Base-by-base conservation (phyloP, 2,329 filamentous ascomycete genomes). In the Drechslerella dactyloides region DNA sequence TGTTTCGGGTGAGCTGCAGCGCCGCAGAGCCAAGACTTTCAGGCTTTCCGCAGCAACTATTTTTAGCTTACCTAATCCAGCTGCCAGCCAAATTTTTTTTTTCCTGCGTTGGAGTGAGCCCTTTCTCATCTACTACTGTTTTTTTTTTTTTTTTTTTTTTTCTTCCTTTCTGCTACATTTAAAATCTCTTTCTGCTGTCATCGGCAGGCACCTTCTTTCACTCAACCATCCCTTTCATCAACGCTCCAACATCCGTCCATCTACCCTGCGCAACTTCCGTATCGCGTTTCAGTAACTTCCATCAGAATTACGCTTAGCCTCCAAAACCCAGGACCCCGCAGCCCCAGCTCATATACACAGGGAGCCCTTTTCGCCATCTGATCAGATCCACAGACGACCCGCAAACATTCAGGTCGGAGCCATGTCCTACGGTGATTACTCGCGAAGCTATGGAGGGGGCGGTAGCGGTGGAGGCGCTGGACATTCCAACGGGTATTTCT, bases 341-440 rank as follows among this genome's bases (percentile, higher is more conserved):
- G 27, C 7, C 23, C 24, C 11, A 5, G 7, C 51, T 13, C 10
- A 33, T 21, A 13, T 27, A 30, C 19, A 30, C 23, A 7, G 51
- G 24, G 30, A 51, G 24, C n/a, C n/a, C n/a, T n/a, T n/a, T n/a
- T n/a, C n/a, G n/a, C n/a, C n/a, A n/a, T 6, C 11, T 21, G 17
- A 8, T 48, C 11, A 6, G 11, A 48, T 6, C 33, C 13, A 17
- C 48, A 58, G n/a, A n/a, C n/a, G n/a, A n/a, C n/a, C n/a, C n/a
- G n/a, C n/a, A 58, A 19, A 17, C 19, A 42, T 40, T 27, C 17
- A 27, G n/a, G 23, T 27, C 17, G 40, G 44, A 46, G 17, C 17
- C 30, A 72, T 72, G 68, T 72, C 68, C 57, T 72, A 72, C 68
- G 60, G 68, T 42, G 68, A 72, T 50, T 65, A 72, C 44, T 44